Conservation (phyloP, 1,139 yeast species). For the Magnusiomyces suaveolens region DNA sequence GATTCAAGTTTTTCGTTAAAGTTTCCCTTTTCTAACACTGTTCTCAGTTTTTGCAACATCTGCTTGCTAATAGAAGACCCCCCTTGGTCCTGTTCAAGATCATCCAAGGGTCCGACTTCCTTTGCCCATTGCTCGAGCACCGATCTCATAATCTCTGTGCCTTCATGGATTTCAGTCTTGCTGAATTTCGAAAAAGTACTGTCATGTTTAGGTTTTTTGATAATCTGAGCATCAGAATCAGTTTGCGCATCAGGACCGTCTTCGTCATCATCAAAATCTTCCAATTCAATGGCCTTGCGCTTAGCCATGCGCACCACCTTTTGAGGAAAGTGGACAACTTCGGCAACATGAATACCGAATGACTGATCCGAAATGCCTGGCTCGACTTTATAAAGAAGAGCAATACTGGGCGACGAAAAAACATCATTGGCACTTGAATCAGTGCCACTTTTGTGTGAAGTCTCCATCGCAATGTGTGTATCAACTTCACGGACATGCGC, state of each 20-base stretch:
- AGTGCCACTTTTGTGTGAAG: slow-evolving; percentile 20
- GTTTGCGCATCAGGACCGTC: too few relatives aligned
- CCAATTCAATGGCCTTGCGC: slow-evolving; percentile 81
- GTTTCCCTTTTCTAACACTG: slow-evolving; percentile 23
- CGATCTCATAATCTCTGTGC: slow-evolving; percentile 46
- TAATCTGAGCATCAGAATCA: too few relatives aligned
- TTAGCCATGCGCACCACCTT: slow-evolving; percentile 92
- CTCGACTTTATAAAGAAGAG: slow-evolving; percentile 81
- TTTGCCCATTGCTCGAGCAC: slow-evolving; percentile 56
- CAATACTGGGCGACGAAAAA: slow-evolving; percentile 43
- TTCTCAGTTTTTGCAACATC: slow-evolving; percentile 36
- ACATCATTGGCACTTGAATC: slow-evolving; percentile 10
- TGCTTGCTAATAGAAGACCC: slow-evolving; percentile 33
- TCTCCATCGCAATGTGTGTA: slow-evolving; percentile 21
- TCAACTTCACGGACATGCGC: slow-evolving; percentile 61
- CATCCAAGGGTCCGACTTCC: slow-evolving; percentile 29
- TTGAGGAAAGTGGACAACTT: slow-evolving; percentile 80
- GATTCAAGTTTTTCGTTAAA: slow-evolving; percentile 14
- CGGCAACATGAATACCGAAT: slow-evolving; percentile 96
- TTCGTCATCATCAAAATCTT: slow-evolving; percentile 46
- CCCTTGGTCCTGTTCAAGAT: slow-evolving; percentile 24
- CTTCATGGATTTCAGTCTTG: slow-evolving; percentile 45
- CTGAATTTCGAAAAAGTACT: slow-evolving; percentile 39
- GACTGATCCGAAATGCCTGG: slow-evolving; percentile 90
- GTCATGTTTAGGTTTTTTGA: too few relatives aligned